Evolutionary conservation across 1,284 basidiomycete genomes (phyloP).

Genomic region (Meira nashicola): DNA sequence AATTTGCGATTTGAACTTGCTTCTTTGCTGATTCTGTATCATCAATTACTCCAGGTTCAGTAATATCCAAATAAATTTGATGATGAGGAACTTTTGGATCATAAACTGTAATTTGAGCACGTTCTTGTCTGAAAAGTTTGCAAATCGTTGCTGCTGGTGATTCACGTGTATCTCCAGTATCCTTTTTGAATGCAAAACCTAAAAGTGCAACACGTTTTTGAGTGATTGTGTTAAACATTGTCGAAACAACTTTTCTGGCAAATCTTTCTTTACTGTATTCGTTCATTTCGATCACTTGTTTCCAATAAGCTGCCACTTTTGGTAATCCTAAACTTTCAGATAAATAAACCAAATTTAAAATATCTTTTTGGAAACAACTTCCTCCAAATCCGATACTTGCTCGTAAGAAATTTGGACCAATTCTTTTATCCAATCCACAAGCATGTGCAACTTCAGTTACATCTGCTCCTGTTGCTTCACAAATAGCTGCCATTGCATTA

Average conservation of each 20-base stretch:
- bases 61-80: constrained; percentile 59
- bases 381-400: constrained; percentile 95
- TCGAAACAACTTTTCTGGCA: constrained; percentile 56
- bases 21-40: constrained; percentile 69
- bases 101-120: constrained; percentile 78
- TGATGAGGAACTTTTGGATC: constrained; percentile 71
- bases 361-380: constrained; percentile 85
- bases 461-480: constrained; percentile 98
- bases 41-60: constrained; percentile 59
- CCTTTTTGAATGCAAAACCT: constrained; percentile 63
- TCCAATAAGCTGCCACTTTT: constrained; percentile 97
- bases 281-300: constrained; percentile 54
- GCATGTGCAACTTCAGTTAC: constrained; percentile 96
- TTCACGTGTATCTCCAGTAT: constrained; percentile 64
- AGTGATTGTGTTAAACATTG: constrained; percentile 95
- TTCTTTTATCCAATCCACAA: constrained; percentile 84
- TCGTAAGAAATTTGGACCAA: constrained; percentile 93
- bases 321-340: constrained; percentile 88
- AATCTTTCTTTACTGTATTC: constrained; percentile 52
- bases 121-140: constrained; percentile 86
- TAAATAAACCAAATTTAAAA: constrained; percentile 90
- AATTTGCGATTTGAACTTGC: constrained; percentile 71
- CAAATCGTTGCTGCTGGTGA: constrained; percentile 92
- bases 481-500: constrained; percentile 97
- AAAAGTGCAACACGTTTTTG: constrained; percentile 93